Percentiles rank a stretch among this genome's conserved stretches.
Conservation (phyloP, 306 rosid species). For the Trifolium repens region DNA sequence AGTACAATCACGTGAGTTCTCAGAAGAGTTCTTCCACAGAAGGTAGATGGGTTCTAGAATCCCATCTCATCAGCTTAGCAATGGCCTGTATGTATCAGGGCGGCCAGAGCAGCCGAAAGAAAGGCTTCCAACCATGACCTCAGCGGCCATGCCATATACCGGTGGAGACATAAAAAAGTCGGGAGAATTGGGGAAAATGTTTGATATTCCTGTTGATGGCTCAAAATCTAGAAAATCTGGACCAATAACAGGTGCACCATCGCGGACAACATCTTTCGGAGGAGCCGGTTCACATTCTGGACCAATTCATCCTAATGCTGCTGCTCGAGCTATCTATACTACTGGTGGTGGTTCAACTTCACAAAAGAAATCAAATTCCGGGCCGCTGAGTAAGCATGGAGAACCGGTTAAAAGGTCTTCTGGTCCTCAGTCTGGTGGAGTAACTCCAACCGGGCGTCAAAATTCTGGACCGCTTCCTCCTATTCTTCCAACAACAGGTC, state of each 20-base stretch:
- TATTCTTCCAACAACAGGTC: constrained; percentile 91
- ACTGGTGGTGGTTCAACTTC: constrained; percentile 75
- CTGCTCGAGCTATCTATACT: constrained; percentile 69
- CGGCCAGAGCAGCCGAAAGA: constrained; percentile 99
- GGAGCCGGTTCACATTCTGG: constrained; percentile 96
- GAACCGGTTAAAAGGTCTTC: constrained; percentile 92
- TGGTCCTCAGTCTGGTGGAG: constrained; percentile 98
- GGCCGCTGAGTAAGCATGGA: constrained; percentile 94
- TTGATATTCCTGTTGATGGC: constrained; percentile 91
- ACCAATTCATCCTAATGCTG: constrained; percentile 75
- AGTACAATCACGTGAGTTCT: constrained; percentile 22
- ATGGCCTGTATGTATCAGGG: constrained; percentile 96
- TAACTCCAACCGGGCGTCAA: constrained; percentile 80
- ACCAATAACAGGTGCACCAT: constrained; percentile 72
- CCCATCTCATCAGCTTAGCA: constrained; percentile 98
- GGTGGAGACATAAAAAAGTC: constrained; percentile 97
- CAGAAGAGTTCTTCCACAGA: constrained; percentile 37
- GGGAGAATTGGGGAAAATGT: constrained; percentile 96
- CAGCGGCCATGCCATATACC: constrained; percentile 89
- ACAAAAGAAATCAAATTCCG: constrained; percentile 84
- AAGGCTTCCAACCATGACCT: constrained; percentile 91
- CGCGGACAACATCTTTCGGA: constrained; percentile 87
- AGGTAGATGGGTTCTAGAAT: constrained; percentile 90
- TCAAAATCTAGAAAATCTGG: constrained; percentile 97
- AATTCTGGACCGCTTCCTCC: constrained; percentile 92